Evolutionary conservation across 805 yeast genomes (phyloP), one percentile per base, ranked within the genome.

Genomic region (Grigorovia humatica): DNA sequence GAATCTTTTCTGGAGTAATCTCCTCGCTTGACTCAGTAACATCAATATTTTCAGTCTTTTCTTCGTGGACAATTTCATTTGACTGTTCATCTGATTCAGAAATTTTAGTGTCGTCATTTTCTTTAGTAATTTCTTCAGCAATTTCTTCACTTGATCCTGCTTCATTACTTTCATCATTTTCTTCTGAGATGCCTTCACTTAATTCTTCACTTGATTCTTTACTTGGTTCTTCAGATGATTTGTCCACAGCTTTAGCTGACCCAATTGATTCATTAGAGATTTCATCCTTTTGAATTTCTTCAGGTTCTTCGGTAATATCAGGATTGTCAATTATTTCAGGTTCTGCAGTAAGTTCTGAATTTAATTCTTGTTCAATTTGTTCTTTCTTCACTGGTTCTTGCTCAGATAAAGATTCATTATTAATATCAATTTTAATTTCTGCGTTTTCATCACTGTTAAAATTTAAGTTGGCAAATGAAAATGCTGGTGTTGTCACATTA

Each of bases 401-500:
- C 27, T 23, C 30, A 40, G 18, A 13, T 17, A 29, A n/a, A 4
- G 11, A 17, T 23, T 38, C 32, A 11, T 47, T 12, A 13, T 13
- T 38, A 15, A 7, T 9, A 12, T 44, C 45, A 11, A 23, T 29
- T 17, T 41, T 42, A 38, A 7, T n/a, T 4, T n/a, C 15, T 7
- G 9, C 40, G 9, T 43, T 17, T 35, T 44, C 42, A 17, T 38
- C 51, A 13, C 35, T 45, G 19, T 40, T 38, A 27, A 29, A 8
- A 19, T 29, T 46, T 23, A 45, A 15, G 17, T 15, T 43, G 1
- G 50, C 18, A 17, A 20, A 17, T 5, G 53, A 48, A 20, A 54
- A 50, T 17, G 54, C 46, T 20, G 55, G 48, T 13, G 49, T 48
- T 4, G 58, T 32, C 1, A 60, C 49, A 20, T 15, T 38, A 15